Evolutionary conservation across 306 rosid genomes (phyloP), one percentile per base, ranked within the genome.

Genomic region (Erythrophleum fordii): DNA sequence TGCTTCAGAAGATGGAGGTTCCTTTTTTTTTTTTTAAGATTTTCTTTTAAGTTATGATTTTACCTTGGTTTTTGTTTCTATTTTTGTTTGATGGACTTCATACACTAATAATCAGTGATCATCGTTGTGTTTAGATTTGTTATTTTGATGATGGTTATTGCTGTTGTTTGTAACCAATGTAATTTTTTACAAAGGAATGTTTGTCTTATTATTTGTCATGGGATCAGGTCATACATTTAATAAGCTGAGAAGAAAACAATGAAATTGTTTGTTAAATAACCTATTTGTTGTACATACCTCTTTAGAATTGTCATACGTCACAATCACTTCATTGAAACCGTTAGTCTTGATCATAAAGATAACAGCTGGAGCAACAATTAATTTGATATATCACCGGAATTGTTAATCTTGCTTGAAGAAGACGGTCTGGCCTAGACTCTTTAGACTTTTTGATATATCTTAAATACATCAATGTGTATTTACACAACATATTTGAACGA

Each of bases 1-100:
- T 76, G 88, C 90, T 58, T 93, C 78, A 61, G 97, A 89, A 78
- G 97, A 88, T 80, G 91, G 91, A 79, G 97, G n/a, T 0, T 5
- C 5, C 14, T 29, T 29, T 28, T 14, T 61, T 18, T 73, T n/a
- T n/a, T n/a, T n/a, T n/a, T n/a, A n/a, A n/a, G n/a, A n/a, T n/a
- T n/a, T n/a, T n/a, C n/a, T n/a, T n/a, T n/a, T n/a, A n/a, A 37
- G 44, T 74, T 79, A 60, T 77, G 75, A 58, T 73, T 75, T 69
- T 45, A 28, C 53, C 69, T 39, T 77, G 34, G 49, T 71, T 12
- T 13, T 59, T 20, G 66, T 59, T 18, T 28, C 14, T 13, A 25
- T 12, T 59, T 59, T 25, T 59, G 10, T 12, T 59, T 26, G 10
- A 59, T 59, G n/a, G n/a, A 11, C 66, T 59, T 59, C 37, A 59